Conservation (phyloP, 148 eudicot genomes). For the Polygonum aviculare region DNA sequence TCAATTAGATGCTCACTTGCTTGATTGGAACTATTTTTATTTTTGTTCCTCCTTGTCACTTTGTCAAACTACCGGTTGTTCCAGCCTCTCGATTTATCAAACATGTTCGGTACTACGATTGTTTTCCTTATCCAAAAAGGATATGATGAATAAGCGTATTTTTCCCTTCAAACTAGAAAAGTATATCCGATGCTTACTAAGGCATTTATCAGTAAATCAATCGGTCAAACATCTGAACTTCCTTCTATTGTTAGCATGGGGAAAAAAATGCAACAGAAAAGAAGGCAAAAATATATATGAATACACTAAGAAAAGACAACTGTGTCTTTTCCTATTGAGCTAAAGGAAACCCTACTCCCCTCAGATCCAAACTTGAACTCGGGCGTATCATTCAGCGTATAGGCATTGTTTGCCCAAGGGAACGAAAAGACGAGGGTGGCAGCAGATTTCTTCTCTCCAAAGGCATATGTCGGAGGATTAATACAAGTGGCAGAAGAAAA, state of each 20-base stretch:
- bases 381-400: conserved; percentile 20
- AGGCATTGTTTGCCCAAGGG: conserved; percentile 42
- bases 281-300: background rate
- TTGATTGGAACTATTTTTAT: too few relatives aligned
- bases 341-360: conserved; percentile 57
- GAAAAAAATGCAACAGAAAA: background rate
- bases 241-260: background rate
- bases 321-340: conserved; percentile 41
- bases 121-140: too few relatives aligned
- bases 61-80: too few relatives aligned
- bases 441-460: conserved; percentile 38
- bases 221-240: background rate
- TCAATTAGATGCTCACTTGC: too few relatives aligned
- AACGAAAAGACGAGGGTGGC: conserved; percentile 50
- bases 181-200: background rate
- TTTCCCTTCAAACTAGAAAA: background rate
- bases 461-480: conserved; percentile 32
- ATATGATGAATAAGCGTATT: too few relatives aligned
- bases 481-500: conserved; percentile 27
- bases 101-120: too few relatives aligned
- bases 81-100: too few relatives aligned
- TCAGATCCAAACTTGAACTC: conserved; percentile 62
- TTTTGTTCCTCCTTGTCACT: too few relatives aligned
- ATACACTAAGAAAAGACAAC: conserved; percentile 30
- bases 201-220: background rate